phyloP scores from a whole-genome alignment of 768 basidiomycete species.

The Serpula lacrymans region DNA sequence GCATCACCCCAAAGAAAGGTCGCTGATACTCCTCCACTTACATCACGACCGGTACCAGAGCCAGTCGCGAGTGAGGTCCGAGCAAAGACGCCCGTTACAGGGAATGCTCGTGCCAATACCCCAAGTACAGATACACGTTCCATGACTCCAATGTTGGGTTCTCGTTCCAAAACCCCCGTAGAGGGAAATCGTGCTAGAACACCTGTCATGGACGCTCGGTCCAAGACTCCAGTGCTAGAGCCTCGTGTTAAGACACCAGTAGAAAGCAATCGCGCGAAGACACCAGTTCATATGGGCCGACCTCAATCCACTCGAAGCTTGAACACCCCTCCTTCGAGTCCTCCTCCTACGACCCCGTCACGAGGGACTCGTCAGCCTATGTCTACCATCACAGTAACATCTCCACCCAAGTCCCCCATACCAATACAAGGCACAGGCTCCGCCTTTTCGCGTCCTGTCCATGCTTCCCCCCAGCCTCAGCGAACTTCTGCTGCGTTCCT shows the following conservation, averaged over 20 bases:
- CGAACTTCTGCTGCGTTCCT: constrained; percentile 57
- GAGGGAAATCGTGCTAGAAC: too few relatives aligned
- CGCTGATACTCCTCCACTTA: constrained; percentile 11
- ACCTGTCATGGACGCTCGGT: constrained; percentile 8
- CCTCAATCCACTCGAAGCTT: background rate
- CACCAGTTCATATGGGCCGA: constrained; percentile 11
- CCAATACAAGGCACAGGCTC: constrained; percentile 36
- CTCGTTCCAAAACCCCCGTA: constrained; percentile 18
- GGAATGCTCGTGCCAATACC: background rate
- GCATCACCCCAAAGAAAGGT: constrained; percentile 3
- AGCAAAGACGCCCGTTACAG: constrained; percentile 13
- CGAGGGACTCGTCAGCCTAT: constrained; percentile 24
- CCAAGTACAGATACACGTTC: too few relatives aligned
- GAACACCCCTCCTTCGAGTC: constrained; percentile 1
- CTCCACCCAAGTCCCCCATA: constrained; percentile 17
- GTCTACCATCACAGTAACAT: constrained; percentile 32
- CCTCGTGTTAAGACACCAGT: constrained; percentile 17
- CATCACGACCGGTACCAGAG: too few relatives aligned
- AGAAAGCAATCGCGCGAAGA: constrained; percentile 16
- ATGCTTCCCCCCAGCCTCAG: constrained; percentile 38
- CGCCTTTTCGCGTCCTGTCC: constrained; percentile 40
- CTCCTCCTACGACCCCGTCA: constrained; percentile 14
- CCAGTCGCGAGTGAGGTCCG: constrained; percentile 14
- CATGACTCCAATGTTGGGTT: too few relatives aligned
- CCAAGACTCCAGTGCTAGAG: constrained; percentile 14